Evolutionary conservation across 2,329 filamentous ascomycete genomes (phyloP).

Genomic region (Lachnellula cervina): DNA sequence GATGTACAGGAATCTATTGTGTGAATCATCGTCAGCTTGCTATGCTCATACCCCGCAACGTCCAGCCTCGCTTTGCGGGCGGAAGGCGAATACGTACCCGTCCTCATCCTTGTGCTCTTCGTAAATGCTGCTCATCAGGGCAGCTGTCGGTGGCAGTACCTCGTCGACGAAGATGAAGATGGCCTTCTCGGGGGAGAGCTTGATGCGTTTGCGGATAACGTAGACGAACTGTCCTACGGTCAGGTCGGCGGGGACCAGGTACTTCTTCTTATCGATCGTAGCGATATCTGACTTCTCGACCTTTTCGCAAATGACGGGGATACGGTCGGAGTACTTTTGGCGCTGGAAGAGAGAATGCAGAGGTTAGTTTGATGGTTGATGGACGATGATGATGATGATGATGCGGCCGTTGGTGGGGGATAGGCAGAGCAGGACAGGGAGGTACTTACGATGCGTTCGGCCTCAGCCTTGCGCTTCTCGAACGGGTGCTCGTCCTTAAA

Average conservation of each 20-base stretch:
- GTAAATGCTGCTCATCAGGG: slow-evolving; percentile 99
- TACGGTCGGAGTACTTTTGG: slow-evolving; percentile 97
- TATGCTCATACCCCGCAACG: slow-evolving; percentile 5
- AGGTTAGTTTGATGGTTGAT: slow-evolving; percentile 8
- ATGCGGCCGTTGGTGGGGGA: background rate
- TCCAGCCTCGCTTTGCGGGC: background rate
- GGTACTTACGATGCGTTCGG: slow-evolving; percentile 61
- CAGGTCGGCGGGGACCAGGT: slow-evolving; percentile 92
- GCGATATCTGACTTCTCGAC: slow-evolving; percentile 99
- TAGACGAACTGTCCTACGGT: slow-evolving; percentile 99
- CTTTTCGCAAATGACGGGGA: slow-evolving; percentile 99
- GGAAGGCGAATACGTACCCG: slow-evolving; percentile 42
- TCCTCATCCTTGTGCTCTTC: slow-evolving; percentile 93
- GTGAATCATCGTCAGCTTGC: background rate
- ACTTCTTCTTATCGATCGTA: slow-evolving; percentile 99
- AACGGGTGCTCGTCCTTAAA: slow-evolving; percentile 99
- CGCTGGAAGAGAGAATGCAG: slow-evolving; percentile 40
- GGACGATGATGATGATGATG: slow-evolving; percentile 6
- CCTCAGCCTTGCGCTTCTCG: slow-evolving; percentile 99
- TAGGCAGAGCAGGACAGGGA: background rate
- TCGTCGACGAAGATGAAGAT: slow-evolving; percentile 99
- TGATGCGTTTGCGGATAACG: slow-evolving; percentile 99
- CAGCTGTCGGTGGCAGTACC: slow-evolving; percentile 91
- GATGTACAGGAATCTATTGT: slow-evolving; percentile 73
- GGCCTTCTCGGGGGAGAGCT: slow-evolving; percentile 98